Evolutionary conservation across 2,329 filamentous ascomycete genomes (phyloP).

Genomic region (Rasamsonia emersonii): DNA sequence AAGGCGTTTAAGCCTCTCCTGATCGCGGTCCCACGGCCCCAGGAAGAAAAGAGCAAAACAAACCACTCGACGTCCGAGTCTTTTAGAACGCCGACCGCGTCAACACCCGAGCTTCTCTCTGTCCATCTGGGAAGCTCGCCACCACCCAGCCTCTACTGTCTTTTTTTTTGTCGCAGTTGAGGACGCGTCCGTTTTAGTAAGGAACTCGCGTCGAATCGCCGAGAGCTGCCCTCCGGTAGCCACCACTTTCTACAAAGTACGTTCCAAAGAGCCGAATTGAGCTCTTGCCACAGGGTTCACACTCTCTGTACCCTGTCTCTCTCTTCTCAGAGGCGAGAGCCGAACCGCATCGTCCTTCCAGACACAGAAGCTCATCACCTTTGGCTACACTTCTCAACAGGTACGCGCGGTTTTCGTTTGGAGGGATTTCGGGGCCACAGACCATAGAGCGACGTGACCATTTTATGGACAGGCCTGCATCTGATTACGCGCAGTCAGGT

Average conservation of each 20-base stretch:
- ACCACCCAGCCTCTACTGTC: not conserved
- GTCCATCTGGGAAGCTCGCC: not conserved
- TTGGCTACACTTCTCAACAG: constrained; percentile 23
- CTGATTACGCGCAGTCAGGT: constrained; percentile 82
- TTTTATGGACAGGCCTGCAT: constrained; percentile 54
- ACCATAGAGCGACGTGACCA: constrained; percentile 17
- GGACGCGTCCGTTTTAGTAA: constrained; percentile 10
- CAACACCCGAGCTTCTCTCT: constrained; percentile 7
- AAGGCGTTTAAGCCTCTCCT: constrained; percentile 33
- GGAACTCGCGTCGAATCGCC: no score
- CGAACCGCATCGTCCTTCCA: no score
- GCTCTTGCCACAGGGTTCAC: constrained; percentile 8
- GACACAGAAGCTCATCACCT: constrained; percentile 22
- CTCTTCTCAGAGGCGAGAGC: no score
- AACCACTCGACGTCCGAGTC: constrained; percentile 10
- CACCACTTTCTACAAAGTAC: constrained; percentile 16
- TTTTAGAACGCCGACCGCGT: constrained; percentile 9
- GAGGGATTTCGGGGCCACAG: constrained; percentile 14
- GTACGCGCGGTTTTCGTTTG: constrained; percentile 15
- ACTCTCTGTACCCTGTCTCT: constrained; percentile 8
- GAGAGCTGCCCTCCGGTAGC: no score
- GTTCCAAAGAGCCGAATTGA: constrained; percentile 11
- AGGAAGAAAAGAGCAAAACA: constrained; percentile 6
- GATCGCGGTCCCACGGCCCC: not conserved
- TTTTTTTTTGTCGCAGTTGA: constrained; percentile 8